Conservation (phyloP, 2,329 filamentous ascomycete genomes). For the Cytospora paraplurivora region DNA sequence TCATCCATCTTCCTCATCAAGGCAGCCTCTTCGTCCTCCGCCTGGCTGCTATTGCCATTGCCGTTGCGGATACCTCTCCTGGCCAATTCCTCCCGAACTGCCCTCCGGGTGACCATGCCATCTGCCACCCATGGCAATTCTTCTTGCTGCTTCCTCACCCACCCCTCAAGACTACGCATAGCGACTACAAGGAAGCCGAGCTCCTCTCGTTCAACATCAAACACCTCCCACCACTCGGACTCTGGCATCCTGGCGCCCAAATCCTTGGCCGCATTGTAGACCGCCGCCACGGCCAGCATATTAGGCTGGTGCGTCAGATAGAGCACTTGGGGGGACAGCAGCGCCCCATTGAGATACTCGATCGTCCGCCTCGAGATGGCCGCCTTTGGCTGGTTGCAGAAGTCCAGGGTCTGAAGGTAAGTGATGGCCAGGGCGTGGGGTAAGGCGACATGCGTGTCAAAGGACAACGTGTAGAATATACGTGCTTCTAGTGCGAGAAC, state of each 20-base stretch:
- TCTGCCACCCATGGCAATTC: slow-evolving; percentile 52
- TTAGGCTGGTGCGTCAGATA: slow-evolving; percentile 92
- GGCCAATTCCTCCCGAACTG: slow-evolving; percentile 62
- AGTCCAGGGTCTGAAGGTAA: slow-evolving; percentile 87
- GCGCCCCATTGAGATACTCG: slow-evolving; percentile 80
- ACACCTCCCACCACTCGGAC: slow-evolving; percentile 95
- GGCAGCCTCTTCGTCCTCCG: slow-evolving; percentile 30
- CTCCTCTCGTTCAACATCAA: slow-evolving; percentile 93
- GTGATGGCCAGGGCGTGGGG: slow-evolving; percentile 87
- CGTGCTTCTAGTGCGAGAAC: slow-evolving; percentile 76
- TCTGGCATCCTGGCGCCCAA: slow-evolving; percentile 76
- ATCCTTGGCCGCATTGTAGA: slow-evolving; percentile 87
- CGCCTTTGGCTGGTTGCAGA: slow-evolving; percentile 45
- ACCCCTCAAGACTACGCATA: slow-evolving; percentile 76
- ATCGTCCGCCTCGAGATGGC: slow-evolving; percentile 66
- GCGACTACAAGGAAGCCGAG: slow-evolving; percentile 89
- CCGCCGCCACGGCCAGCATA: slow-evolving; percentile 80
- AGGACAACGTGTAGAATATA: slow-evolving; percentile 74
- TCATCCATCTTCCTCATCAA: slow-evolving; percentile 47
- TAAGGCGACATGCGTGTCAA: slow-evolving; percentile 81
- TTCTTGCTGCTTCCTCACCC: slow-evolving; percentile 61
- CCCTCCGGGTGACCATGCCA: slow-evolving; percentile 60
- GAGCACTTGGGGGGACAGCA: slow-evolving; percentile 84
- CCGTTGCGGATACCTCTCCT: slow-evolving; percentile 47
- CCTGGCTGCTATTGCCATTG: slow-evolving; percentile 35